These are phyloP conservation scores for Huntiella omanensis DNA, from an alignment of 2,329 filamentous ascomycete genomes.

Conservation along the genomic window DNA sequence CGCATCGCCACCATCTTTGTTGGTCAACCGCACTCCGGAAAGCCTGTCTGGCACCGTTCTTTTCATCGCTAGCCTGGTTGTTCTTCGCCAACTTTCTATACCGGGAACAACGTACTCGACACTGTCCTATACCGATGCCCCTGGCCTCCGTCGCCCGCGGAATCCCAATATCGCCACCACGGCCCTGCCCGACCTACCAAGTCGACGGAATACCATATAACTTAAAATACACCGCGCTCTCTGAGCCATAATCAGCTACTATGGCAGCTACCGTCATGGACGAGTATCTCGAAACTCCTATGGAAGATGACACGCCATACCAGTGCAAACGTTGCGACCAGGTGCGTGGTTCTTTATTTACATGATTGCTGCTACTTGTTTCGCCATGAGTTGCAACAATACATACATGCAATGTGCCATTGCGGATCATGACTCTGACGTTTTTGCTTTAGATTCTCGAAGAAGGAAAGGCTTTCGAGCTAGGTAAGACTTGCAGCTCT, in stretches of 20 bases:
- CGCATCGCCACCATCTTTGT: background rate
- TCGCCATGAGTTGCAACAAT: too few relatives aligned
- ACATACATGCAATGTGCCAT: too few relatives aligned
- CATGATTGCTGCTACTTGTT: too few relatives aligned
- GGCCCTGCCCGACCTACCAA: background rate
- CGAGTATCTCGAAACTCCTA: slow-evolving; percentile 42
- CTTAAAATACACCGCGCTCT: background rate
- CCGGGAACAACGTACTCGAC: too few relatives aligned
- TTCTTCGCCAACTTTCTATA: too few relatives aligned
- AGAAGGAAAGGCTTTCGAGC: slow-evolving; percentile 94
- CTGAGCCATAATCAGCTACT: slow-evolving; percentile 11
- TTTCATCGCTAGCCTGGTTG: too few relatives aligned
- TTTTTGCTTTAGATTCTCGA: slow-evolving; percentile 57
- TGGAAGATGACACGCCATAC: slow-evolving; percentile 68
- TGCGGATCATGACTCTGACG: slow-evolving; percentile 4
- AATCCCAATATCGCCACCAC: background rate
- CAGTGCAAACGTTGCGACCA: slow-evolving; percentile 89
- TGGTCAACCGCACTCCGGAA: background rate
- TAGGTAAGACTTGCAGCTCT: slow-evolving; percentile 42
- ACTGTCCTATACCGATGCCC: too few relatives aligned
- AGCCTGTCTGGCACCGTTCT: background rate
- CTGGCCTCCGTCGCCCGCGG: background rate
- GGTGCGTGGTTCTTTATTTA: slow-evolving; percentile 28
- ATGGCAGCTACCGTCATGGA: slow-evolving; percentile 32
- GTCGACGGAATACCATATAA: background rate